These are phyloP conservation scores for Apiotrichum gracile DNA, from an alignment of 1,284 basidiomycete species.

Conservation along the genomic window DNA sequence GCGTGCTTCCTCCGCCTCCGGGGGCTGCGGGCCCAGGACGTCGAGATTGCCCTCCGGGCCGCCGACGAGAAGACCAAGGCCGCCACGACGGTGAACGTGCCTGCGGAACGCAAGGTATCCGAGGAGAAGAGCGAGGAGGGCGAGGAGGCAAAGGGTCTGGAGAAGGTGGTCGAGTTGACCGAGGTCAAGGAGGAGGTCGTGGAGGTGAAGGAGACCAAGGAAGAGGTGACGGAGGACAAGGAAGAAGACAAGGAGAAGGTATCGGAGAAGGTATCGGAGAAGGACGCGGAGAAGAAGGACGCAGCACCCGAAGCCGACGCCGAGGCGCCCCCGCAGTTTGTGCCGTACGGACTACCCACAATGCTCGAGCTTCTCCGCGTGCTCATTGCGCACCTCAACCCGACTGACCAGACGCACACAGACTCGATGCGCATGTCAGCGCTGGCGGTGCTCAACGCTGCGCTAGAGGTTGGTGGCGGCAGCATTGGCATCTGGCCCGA, in stretches of 20 bases:
- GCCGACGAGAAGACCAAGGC: conserved; percentile 25
- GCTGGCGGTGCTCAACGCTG: conserved; percentile 79
- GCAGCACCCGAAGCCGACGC: not conserved
- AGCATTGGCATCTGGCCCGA: conserved; percentile 60
- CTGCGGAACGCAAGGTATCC: not conserved
- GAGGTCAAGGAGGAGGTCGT: not conserved
- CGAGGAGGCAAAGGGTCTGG: not conserved
- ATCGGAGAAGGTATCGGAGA: not conserved
- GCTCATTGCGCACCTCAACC: conserved; percentile 89
- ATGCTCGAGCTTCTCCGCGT: conserved; percentile 90
- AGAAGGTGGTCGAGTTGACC: not conserved
- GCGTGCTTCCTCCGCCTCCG: conserved; percentile 72
- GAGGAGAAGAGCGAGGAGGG: conserved; percentile 10
- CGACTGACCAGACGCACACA: conserved; percentile 88
- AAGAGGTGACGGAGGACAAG: not conserved
- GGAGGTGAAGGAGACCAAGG: not conserved
- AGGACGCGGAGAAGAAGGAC: not conserved
- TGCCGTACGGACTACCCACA: conserved; percentile 79
- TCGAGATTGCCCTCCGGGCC: conserved; percentile 28
- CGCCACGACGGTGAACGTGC: conserved; percentile 14
- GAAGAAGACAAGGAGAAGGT: not conserved
- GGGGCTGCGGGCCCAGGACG: conserved; percentile 49
- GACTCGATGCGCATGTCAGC: conserved; percentile 91
- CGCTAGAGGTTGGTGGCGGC: conserved; percentile 77
- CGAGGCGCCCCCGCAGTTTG: conserved; percentile 23